Percentiles rank a stretch among this genome's conserved stretches.
Evolutionary conservation across 1,284 basidiomycete species (phyloP).

Genomic region (Thelephora terrestris): DNA sequence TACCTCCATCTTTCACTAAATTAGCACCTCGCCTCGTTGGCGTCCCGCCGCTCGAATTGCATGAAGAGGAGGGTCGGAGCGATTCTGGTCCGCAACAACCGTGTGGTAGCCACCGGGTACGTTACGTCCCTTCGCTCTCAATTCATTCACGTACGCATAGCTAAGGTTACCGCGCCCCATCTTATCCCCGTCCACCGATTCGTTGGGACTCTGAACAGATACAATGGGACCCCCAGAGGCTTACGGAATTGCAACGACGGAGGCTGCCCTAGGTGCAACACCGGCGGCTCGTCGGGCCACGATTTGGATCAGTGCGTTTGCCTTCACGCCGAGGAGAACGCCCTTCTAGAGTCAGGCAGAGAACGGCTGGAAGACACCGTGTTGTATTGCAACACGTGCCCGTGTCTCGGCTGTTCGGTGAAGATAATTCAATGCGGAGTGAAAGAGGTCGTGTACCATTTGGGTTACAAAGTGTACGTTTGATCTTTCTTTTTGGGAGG

Average conservation of each 20-base stretch:
- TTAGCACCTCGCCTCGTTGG: slow-evolving; percentile 79
- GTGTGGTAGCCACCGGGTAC: slow-evolving; percentile 88
- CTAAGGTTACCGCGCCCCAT: not conserved
- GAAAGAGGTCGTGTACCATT: slow-evolving; percentile 88
- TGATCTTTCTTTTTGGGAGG: too few species aligned
- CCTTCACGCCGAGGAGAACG: slow-evolving; percentile 98
- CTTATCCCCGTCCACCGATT: slow-evolving; percentile 1
- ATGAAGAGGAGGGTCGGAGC: slow-evolving; percentile 98
- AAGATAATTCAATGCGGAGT: slow-evolving; percentile 97
- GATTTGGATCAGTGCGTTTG: slow-evolving; percentile 83
- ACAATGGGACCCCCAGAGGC: slow-evolving; percentile 94
- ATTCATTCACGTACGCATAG: not conserved
- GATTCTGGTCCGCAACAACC: slow-evolving; percentile 77
- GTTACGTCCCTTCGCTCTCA: slow-evolving; percentile 9
- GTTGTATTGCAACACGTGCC: slow-evolving; percentile 93
- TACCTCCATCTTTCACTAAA: not conserved
- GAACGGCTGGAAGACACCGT: slow-evolving; percentile 76
- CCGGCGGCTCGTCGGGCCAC: slow-evolving; percentile 32
- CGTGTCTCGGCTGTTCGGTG: slow-evolving; percentile 90
- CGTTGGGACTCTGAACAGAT: slow-evolving; percentile 37
- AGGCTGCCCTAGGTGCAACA: slow-evolving; percentile 77
- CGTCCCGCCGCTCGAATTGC: slow-evolving; percentile 84
- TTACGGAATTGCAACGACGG: slow-evolving; percentile 85
- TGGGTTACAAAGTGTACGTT: slow-evolving; percentile 85
- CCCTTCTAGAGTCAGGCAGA: slow-evolving; percentile 84